phyloP scores from a whole-genome alignment of 1,139 yeast species.

The Pichia sp. region DNA sequence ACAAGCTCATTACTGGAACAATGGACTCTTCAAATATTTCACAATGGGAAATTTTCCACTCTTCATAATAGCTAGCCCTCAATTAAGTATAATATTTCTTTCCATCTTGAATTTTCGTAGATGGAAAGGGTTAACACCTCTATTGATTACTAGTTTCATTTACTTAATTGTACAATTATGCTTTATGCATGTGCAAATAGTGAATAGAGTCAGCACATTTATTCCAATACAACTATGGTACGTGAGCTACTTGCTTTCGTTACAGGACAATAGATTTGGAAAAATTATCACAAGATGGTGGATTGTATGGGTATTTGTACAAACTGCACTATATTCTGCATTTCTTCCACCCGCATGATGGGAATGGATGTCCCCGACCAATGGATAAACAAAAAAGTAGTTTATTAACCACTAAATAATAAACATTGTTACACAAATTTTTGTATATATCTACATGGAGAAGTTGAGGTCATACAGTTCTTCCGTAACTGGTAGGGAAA shows the following conservation, averaged over 20 bases:
- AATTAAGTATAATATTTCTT: conserved; percentile 39
- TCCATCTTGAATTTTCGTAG: conserved; percentile 20
- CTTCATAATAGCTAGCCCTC: conserved; percentile 74
- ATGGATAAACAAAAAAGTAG: too few species aligned
- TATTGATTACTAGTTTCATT: conserved; percentile 35
- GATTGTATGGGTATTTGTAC: conserved; percentile 53
- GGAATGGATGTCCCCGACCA: too few species aligned
- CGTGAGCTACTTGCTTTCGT: conserved; percentile 33
- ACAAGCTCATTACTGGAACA: conserved; percentile 78
- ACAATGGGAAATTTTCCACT: conserved; percentile 76
- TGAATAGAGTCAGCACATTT: conserved; percentile 74
- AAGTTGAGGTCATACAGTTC: not conserved
- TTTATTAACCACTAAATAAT: not conserved
- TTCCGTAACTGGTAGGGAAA: conserved; percentile 76
- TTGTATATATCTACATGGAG: not conserved
- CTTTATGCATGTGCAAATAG: conserved; percentile 72
- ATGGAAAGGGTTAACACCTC: conserved; percentile 13
- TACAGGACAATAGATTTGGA: conserved; percentile 21
- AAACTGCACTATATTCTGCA: conserved; percentile 56
- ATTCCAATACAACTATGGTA: conserved; percentile 76
- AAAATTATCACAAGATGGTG: conserved; percentile 39
- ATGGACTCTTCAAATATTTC: conserved; percentile 82
- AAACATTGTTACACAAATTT: too few species aligned
- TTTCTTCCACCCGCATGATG: conserved; percentile 70
- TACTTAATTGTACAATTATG: conserved; percentile 47